Percentiles rank a stretch among this genome's conserved stretches.
These are phyloP conservation scores for Thielaviopsis populi DNA, from an alignment of 2,329 filamentous ascomycete genomes.

Conservation along the genomic window DNA sequence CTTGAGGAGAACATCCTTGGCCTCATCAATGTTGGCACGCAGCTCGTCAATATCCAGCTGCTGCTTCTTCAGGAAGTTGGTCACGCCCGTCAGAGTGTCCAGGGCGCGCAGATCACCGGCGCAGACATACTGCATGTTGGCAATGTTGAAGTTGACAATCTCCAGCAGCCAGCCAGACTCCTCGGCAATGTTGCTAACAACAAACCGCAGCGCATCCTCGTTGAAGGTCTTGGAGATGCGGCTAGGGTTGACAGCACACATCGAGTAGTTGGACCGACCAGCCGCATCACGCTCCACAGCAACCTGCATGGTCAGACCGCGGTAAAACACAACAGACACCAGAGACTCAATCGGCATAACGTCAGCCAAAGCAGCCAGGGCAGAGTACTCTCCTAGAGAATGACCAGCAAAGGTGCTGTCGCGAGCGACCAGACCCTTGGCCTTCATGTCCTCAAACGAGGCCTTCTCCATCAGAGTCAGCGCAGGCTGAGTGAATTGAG, in stretches of 20 bases:
- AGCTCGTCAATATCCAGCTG: slow-evolving; percentile 95
- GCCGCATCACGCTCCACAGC: slow-evolving; percentile 89
- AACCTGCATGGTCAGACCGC: slow-evolving; percentile 97
- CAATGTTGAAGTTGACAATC: slow-evolving; percentile 93
- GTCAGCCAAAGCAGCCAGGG: slow-evolving; percentile 85
- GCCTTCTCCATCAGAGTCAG: slow-evolving; percentile 99
- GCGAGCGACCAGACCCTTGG: slow-evolving; percentile 86
- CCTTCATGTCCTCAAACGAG: slow-evolving; percentile 96
- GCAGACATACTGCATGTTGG: slow-evolving; percentile 61
- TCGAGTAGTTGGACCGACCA: slow-evolving; percentile 94
- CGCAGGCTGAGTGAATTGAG: slow-evolving; percentile 95
- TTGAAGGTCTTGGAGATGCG: slow-evolving; percentile 98
- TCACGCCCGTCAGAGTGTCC: slow-evolving; percentile 62
- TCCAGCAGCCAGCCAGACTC: slow-evolving; percentile 91
- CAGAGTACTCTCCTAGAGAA: slow-evolving; percentile 96
- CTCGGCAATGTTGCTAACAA: slow-evolving; percentile 88
- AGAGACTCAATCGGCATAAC: slow-evolving; percentile 99
- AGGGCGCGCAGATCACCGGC: slow-evolving; percentile 55
- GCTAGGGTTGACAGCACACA: slow-evolving; percentile 98
- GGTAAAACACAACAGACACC: slow-evolving; percentile 98
- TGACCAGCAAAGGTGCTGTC: slow-evolving; percentile 97
- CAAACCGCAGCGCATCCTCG: slow-evolving; percentile 90
- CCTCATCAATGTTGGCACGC: slow-evolving; percentile 77
- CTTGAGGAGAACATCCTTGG: slow-evolving; percentile 75
- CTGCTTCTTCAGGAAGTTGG: slow-evolving; percentile 91